Base-by-base conservation (phyloP, 1,139 yeast genomes). In the Wickerhamiella pararugosa region DNA sequence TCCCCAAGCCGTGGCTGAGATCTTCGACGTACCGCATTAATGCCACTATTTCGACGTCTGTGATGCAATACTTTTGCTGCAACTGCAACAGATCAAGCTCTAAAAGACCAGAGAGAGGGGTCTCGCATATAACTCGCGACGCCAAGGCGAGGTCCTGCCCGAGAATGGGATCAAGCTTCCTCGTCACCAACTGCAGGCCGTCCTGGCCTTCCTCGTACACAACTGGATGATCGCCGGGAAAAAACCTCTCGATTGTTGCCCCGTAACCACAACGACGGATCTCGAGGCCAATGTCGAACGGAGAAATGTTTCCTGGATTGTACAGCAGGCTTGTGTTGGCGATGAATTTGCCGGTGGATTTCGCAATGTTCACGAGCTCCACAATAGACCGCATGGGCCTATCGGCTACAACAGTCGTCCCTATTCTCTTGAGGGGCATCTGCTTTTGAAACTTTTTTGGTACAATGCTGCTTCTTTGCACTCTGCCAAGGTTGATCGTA, bases 241-340 rank as follows among this genome's bases (percentile, higher is more conserved):
- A 40, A 32, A 30, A 31, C 7, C 25, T 32, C 6, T 25, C 28
- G 29, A 45, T 37, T 1, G 39, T 25, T 7, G 37, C 15, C 5
- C 47, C 47, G 27, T 45, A 45, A 1, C 45, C 33, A 5, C 41
- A 41, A 5, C 44, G 40, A 11, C 47, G 44, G 10, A 45, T 39
- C 21, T 40, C 47, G 6, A 29, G 28, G 1, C 46, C 47, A 1
- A 39, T 35, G 6, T 37, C 41, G 25, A 35, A 37, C 2, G 47
- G 47, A 15, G 27, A 11, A 3, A 30, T 11, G 2, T 27, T 31
- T 2, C 9, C 36, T 2, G 37, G 35, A 1, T 34, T 32, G 34
- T 36, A 34, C 6, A 45, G 7, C 1, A 45, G 40, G 9, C 41
- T 31, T 1, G 37, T 34, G 25, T 28, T 29, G 3, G 34, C 10